These are phyloP conservation scores for Poterioochromonas sp. DNA, from an alignment of 352 stramenopile genomes.

Conservation along the genomic window DNA sequence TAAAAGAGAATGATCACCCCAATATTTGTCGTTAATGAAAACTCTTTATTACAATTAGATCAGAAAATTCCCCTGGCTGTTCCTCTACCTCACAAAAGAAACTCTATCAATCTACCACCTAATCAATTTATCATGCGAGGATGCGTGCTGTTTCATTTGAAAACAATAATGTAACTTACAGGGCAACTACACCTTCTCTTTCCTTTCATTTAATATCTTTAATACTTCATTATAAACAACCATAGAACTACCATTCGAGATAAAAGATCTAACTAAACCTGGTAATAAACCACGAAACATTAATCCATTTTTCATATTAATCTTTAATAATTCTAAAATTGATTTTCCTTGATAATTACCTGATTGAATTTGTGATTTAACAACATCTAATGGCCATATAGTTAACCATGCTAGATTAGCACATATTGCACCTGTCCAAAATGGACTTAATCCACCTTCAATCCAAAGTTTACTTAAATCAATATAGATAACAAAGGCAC, in stretches of 20 bases:
- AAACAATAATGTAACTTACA: too few species aligned
- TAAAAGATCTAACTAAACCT: constrained; percentile 50
- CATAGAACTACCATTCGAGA: constrained; percentile 59
- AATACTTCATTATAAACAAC: constrained; percentile 50
- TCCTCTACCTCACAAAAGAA: too few species aligned
- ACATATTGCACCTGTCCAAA: constrained; percentile 56
- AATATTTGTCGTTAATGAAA: too few species aligned
- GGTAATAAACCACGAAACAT: constrained; percentile 54
- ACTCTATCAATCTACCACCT: too few species aligned
- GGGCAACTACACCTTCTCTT: too few species aligned
- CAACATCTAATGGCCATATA: constrained; percentile 57
- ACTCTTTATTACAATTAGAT: too few species aligned
- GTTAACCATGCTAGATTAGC: constrained; percentile 58
- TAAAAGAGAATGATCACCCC: too few species aligned
- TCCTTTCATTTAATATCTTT: not conserved
- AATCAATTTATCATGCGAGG: too few species aligned
- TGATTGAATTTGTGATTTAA: constrained; percentile 54
- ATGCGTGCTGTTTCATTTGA: too few species aligned
- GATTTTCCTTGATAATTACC: constrained; percentile 49
- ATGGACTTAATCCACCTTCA: constrained; percentile 44
- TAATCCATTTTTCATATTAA: constrained; percentile 42
- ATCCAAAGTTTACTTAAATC: constrained; percentile 52
- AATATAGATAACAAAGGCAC: constrained; percentile 56
- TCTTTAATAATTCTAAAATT: constrained; percentile 42
- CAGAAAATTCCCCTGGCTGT: too few species aligned